Evolutionary conservation across 73 alveolate species (phyloP).

Genomic region (Paramecium primaurelia): DNA sequence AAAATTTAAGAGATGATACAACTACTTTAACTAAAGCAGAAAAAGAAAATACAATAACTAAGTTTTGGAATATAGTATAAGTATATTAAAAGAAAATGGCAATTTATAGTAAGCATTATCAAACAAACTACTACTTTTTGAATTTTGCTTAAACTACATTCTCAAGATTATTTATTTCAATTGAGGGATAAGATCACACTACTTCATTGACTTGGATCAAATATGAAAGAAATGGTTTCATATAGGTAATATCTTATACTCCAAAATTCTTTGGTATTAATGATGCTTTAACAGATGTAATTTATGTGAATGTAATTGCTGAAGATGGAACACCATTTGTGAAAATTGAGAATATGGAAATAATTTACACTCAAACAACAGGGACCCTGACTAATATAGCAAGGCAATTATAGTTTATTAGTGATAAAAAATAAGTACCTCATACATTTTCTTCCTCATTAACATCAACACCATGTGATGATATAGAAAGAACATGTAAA

Average conservation of each 20-base stretch:
- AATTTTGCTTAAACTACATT: constrained; percentile 32
- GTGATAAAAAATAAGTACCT: background rate
- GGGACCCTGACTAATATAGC: background rate
- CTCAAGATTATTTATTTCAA: background rate
- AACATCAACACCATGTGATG: background rate
- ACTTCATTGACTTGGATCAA: background rate
- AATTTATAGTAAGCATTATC: background rate
- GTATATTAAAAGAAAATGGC: background rate
- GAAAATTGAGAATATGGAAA: background rate
- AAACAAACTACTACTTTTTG: background rate
- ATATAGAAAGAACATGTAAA: background rate
- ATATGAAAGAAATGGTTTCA: background rate
- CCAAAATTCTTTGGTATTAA: background rate
- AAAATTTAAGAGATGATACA: constrained; percentile 10
- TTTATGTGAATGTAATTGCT: background rate
- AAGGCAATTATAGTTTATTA: background rate
- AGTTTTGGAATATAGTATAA: background rate
- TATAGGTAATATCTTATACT: background rate
- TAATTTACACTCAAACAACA: background rate
- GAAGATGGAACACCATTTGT: background rate
- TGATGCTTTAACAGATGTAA: background rate
- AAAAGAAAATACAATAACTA: background rate
- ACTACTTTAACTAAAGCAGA: background rate
- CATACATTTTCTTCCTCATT: background rate
- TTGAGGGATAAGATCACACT: background rate